These are phyloP conservation scores for Bruguiera parviflora DNA, from an alignment of 345 rosid genomes.

Conservation along the genomic window DNA sequence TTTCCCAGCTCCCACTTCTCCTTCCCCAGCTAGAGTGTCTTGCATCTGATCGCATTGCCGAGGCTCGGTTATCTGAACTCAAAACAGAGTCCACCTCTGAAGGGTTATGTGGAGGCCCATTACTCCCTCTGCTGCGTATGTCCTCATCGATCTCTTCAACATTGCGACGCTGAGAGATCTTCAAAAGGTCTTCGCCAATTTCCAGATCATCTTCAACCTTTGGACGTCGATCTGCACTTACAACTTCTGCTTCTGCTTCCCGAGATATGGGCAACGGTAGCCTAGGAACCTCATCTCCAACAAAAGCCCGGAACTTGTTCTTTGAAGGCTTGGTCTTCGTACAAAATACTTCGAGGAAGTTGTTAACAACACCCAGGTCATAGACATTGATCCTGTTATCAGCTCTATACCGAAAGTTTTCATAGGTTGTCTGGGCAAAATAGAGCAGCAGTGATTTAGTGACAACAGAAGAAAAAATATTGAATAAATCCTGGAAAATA, in stretches of 20 bases:
- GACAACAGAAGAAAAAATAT: background rate
- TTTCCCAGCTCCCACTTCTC: constrained; percentile 86
- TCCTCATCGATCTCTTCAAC: constrained; percentile 61
- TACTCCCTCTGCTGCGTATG: constrained; percentile 62
- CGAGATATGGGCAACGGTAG: constrained; percentile 42
- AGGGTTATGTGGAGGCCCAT: constrained; percentile 48
- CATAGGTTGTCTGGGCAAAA: constrained; percentile 82
- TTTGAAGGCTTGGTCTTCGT: constrained; percentile 65
- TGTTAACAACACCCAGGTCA: constrained; percentile 53
- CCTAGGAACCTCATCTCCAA: constrained; percentile 56
- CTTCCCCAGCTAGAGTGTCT: constrained; percentile 78
- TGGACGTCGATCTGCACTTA: constrained; percentile 50
- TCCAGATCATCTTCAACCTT: constrained; percentile 94
- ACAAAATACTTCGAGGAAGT: constrained; percentile 76
- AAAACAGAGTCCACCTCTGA: constrained; percentile 51
- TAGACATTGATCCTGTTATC: constrained; percentile 63
- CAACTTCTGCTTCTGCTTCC: constrained; percentile 54
- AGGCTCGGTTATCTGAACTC: constrained; percentile 57
- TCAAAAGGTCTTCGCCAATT: constrained; percentile 82
- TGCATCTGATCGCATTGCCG: constrained; percentile 57
- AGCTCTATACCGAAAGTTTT: constrained; percentile 83
- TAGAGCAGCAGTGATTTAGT: constrained; percentile 12
- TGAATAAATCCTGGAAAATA: background rate
- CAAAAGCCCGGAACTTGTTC: constrained; percentile 66
- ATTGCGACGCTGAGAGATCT: constrained; percentile 83